phyloP scores from a whole-genome alignment of 768 basidiomycete species.

The Ephemerocybe angulata region DNA sequence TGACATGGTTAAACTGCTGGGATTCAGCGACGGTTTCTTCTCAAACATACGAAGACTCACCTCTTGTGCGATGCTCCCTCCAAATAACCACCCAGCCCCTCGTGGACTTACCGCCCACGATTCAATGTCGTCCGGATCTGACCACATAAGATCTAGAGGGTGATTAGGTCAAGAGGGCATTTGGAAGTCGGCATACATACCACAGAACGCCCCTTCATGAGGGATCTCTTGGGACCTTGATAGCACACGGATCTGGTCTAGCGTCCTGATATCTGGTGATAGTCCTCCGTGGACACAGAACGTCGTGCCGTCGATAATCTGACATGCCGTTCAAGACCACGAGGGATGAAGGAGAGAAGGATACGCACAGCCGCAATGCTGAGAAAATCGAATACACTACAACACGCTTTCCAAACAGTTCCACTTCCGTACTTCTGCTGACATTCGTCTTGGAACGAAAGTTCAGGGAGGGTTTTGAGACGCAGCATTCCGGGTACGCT shows the following conservation, averaged over 20 bases:
- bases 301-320: constrained; percentile 93
- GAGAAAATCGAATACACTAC: constrained; percentile 92
- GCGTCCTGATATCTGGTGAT: constrained; percentile 90
- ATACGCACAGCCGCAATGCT: constrained; percentile 84
- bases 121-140: constrained; percentile 90
- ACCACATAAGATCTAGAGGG: constrained; percentile 92
- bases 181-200: constrained; percentile 33
- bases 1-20: constrained; percentile 85
- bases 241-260: constrained; percentile 91
- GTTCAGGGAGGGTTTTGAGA: constrained; percentile 2
- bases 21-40: background rate
- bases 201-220: constrained; percentile 98
- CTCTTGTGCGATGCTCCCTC: constrained; percentile 80
- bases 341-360: background rate
- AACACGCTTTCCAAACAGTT: constrained; percentile 96
- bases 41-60: constrained; percentile 32
- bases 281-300: constrained; percentile 96
- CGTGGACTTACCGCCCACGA: constrained; percentile 97
- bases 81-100: constrained; percentile 95
- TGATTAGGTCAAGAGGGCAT: background rate
- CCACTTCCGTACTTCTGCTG: constrained; percentile 97
- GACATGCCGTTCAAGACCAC: background rate
- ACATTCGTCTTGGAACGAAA: constrained; percentile 70
- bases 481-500: constrained; percentile 27
- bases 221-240: constrained; percentile 97